Evolutionary conservation across 1,284 basidiomycete species (phyloP).

Genomic region (Hypsizygus ulmarius): DNA sequence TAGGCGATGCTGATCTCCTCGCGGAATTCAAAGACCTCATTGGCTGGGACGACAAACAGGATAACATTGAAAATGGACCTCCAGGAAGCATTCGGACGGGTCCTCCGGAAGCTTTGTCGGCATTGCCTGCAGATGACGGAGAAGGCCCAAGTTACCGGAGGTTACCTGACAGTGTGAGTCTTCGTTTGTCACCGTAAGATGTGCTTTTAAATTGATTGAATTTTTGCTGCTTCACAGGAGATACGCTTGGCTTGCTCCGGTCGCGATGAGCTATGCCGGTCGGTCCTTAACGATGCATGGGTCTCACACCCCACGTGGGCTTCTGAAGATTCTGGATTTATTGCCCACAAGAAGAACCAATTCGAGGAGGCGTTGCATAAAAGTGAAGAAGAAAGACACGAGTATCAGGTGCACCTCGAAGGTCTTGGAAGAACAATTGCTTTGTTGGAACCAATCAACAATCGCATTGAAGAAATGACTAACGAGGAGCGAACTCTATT

Average conservation of each 20-base stretch:
- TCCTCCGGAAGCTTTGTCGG: slow-evolving; percentile 65
- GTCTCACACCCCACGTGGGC: slow-evolving; percentile 98
- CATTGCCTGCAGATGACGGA: slow-evolving; percentile 69
- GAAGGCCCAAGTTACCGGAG: slow-evolving; percentile 90
- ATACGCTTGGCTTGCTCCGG: slow-evolving; percentile 90
- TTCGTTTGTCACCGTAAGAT: slow-evolving; percentile 7
- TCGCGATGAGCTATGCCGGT: slow-evolving; percentile 93
- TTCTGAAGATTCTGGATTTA: slow-evolving; percentile 92
- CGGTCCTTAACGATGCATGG: slow-evolving; percentile 95
- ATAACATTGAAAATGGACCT: slow-evolving; percentile 71
- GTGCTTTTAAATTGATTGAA: slow-evolving; percentile 3
- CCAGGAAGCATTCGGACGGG: slow-evolving; percentile 73
- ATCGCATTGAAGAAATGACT: slow-evolving; percentile 87
- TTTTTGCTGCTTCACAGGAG: slow-evolving; percentile 55
- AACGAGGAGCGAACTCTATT: slow-evolving; percentile 84
- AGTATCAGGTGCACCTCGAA: slow-evolving; percentile 97
- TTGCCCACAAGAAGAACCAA: slow-evolving; percentile 95
- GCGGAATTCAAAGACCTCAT: slow-evolving; percentile 86
- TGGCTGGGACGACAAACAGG: slow-evolving; percentile 70
- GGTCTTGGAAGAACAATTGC: slow-evolving; percentile 91
- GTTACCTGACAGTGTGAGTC: slow-evolving; percentile 80
- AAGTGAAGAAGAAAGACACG: slow-evolving; percentile 97
- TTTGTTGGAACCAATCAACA: slow-evolving; percentile 86
- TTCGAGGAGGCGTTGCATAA: slow-evolving; percentile 97
- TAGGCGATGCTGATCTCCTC: slow-evolving; percentile 81